These are phyloP conservation scores for Verticillium alfalfae DNA, from an alignment of 2,329 filamentous ascomycete species.

Conservation along the genomic window DNA sequence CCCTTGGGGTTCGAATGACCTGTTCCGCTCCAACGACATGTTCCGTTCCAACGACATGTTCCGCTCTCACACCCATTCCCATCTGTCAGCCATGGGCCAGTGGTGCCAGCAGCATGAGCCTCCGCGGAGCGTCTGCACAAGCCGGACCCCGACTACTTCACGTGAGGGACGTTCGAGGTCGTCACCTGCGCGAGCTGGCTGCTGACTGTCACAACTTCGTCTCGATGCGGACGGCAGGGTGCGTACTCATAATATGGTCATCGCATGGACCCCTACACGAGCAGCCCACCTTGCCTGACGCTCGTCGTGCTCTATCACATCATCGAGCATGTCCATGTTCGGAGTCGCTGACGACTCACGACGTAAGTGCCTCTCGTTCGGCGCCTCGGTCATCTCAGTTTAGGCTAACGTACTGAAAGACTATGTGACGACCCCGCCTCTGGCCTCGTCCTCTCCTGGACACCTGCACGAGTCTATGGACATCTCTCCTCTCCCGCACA, in stretches of 20 bases:
- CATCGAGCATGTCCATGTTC: constrained; percentile 62
- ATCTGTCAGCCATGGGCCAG: constrained; percentile 42
- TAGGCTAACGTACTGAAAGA: constrained; percentile 40
- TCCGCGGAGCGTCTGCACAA: constrained; percentile 69
- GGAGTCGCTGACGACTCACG: constrained; percentile 25
- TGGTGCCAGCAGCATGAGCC: constrained; percentile 67
- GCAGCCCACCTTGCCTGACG: constrained; percentile 74
- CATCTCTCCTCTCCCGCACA: constrained; percentile 88
- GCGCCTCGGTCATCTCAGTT: neutral
- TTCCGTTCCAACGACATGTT: constrained; percentile 23
- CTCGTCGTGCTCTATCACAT: constrained; percentile 76
- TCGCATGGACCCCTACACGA: neutral
- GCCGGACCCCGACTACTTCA: constrained; percentile 71
- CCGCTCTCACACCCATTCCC: constrained; percentile 39
- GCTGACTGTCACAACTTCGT: constrained; percentile 97
- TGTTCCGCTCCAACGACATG: constrained; percentile 41
- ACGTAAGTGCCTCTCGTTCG: neutral
- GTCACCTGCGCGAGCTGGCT: constrained; percentile 88
- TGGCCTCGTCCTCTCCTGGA: constrained; percentile 76
- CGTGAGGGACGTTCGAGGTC: constrained; percentile 69
- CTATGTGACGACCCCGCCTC: constrained; percentile 75
- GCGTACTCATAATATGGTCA: constrained; percentile 27
- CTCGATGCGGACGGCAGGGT: constrained; percentile 86
- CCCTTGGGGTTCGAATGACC: constrained; percentile 52
- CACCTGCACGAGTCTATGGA: constrained; percentile 77